Base-by-base conservation (phyloP, 2,329 filamentous ascomycete genomes). In the Aspergillus niger region DNA sequence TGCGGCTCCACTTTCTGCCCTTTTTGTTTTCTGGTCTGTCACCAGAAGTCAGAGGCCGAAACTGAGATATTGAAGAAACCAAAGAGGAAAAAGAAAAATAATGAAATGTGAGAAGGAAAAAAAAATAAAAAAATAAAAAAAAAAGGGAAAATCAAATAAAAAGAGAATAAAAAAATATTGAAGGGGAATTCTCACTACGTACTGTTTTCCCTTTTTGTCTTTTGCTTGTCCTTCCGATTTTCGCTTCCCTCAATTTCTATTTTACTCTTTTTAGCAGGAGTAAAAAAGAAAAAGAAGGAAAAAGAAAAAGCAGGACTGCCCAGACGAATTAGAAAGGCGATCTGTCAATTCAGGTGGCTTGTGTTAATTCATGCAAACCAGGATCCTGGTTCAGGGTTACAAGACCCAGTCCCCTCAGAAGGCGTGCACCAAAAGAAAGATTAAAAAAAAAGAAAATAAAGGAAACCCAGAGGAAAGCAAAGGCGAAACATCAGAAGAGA, bases 331-430 rank as follows among this genome's bases (percentile, higher is more conserved):
- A 60, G 49, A 57, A 65, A 69, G 64, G 63, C 64, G 68, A 71
- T 69, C 69, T 70, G 69, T 72, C 70, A 71, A 66, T 64, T 72
- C 41, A 61, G 59, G 64, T 67, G 61, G 59, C 61, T 67, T 63
- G 50, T 55, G 60, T 53, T 49, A 52, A 61, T 60, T 55, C 60
- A 56, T 63, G 58, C 59, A 62, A 64, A 59, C 61, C 47, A 60
- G 55, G 54, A 65, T 62, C 59, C 57, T 59, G 51, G 60, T 59
- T 56, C 50, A 57, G 47, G 44, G 50, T 55, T 57, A 43, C 59
- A 55, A 63, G 56, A 55, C 54, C 62, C 57, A 62, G 49, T 57
- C 44, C 53, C 50, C 53, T 60, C 50, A 56, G 54, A 62, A 60
- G 55, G 55, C 57, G 60, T 41, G 58, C 61, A 54, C 53, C 28